A percentile compares a stretch with the other conserved stretches of the same genome.
phyloP scores from a whole-genome alignment of 2,329 filamentous ascomycete species.

The Xylaria sp. region DNA sequence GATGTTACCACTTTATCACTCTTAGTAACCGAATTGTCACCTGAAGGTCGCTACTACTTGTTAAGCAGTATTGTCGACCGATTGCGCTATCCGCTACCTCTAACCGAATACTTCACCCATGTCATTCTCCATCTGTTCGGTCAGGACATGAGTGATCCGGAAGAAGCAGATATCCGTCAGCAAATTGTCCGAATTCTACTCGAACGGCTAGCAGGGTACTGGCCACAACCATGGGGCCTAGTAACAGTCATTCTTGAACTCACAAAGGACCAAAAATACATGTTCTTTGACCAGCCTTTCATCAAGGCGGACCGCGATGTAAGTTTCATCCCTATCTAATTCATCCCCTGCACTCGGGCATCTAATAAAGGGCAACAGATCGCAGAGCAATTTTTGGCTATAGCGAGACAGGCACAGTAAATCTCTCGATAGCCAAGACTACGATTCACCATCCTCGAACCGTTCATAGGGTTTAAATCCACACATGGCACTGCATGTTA shows the following conservation, averaged over 20 bases:
- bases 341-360: neutral
- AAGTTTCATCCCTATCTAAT: constrained; percentile 41
- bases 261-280: constrained; percentile 88
- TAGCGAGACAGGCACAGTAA: constrained; percentile 44
- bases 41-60: constrained; percentile 86
- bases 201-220: constrained; percentile 87
- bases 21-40: constrained; percentile 77
- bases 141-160: constrained; percentile 75
- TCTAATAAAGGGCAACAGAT: constrained; percentile 42
- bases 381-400: constrained; percentile 47
- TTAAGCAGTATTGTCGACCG: constrained; percentile 89
- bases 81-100: constrained; percentile 86
- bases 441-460: neutral
- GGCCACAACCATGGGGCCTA: constrained; percentile 95
- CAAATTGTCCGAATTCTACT: constrained; percentile 90
- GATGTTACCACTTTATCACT: constrained; percentile 80
- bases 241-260: constrained; percentile 90
- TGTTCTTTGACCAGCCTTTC: constrained; percentile 92
- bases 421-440: neutral
- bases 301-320: constrained; percentile 92
- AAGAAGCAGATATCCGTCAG: constrained; percentile 85
- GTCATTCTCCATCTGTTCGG: constrained; percentile 87
- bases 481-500: constrained; percentile 19
- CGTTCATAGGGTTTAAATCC: constrained; percentile 6
- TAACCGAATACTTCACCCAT: constrained; percentile 94